These are phyloP conservation scores for Metarhizium brunneum DNA, from an alignment of 2,329 filamentous ascomycete genomes.

Conservation along the genomic window DNA sequence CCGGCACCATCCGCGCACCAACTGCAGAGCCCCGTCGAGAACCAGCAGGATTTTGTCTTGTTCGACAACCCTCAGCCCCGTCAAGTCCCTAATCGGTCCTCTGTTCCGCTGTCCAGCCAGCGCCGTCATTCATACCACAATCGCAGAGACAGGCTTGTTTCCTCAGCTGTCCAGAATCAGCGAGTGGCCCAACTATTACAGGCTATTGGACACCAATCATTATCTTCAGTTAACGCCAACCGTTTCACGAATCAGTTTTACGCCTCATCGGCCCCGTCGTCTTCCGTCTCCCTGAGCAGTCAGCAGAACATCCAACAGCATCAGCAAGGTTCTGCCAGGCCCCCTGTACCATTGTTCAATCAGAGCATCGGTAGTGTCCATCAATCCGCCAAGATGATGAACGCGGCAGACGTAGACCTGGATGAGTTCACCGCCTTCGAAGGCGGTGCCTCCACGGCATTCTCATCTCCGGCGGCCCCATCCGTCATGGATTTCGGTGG, in stretches of 20 bases:
- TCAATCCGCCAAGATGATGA: slow-evolving; percentile 35
- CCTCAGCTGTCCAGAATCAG: slow-evolving; percentile 42
- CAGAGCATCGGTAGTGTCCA: slow-evolving; percentile 47
- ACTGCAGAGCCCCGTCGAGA: slow-evolving; percentile 40
- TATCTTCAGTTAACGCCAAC: slow-evolving; percentile 45
- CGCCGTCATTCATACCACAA: slow-evolving; percentile 38
- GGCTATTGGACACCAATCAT: slow-evolving; percentile 45
- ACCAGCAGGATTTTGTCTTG: slow-evolving; percentile 69
- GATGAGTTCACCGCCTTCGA: slow-evolving; percentile 51
- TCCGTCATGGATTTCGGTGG: slow-evolving; percentile 41
- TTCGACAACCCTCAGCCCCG: slow-evolving; percentile 47
- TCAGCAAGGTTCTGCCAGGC: slow-evolving; percentile 35
- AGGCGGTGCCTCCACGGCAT: slow-evolving; percentile 39
- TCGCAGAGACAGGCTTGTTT: slow-evolving; percentile 31
- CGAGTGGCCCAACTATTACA: slow-evolving; percentile 51
- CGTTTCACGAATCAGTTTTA: slow-evolving; percentile 55
- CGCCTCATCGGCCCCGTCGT: slow-evolving; percentile 57
- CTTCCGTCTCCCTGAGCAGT: slow-evolving; percentile 47
- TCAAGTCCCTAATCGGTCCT: slow-evolving; percentile 26
- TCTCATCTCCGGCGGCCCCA: slow-evolving; percentile 43
- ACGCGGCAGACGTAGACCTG: slow-evolving; percentile 46
- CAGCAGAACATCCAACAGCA: slow-evolving; percentile 25
- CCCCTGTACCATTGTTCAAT: slow-evolving; percentile 64
- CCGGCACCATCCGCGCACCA: slow-evolving; percentile 53
- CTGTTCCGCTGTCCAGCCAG: slow-evolving; percentile 30